Evolutionary conservation across 805 yeast species (phyloP).

Genomic region (Metschnikowia kofuensis): DNA sequence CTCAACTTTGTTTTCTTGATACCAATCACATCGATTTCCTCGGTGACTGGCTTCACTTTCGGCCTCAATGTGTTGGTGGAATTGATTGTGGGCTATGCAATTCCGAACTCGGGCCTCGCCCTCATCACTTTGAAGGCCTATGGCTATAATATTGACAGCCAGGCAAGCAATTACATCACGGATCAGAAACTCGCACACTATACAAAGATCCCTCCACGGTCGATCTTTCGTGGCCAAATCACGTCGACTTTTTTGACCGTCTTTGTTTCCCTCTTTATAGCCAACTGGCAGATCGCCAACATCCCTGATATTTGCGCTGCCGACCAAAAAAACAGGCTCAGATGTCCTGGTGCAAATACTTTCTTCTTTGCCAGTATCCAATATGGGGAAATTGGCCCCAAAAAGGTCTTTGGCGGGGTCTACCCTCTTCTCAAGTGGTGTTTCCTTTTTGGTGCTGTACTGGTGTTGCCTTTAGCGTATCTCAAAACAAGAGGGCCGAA

Average conservation of each 20-base stretch:
- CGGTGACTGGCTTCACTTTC: conserved; percentile 58
- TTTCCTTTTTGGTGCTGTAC: conserved; percentile 51
- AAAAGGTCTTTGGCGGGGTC: conserved; percentile 52
- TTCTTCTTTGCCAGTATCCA: conserved; percentile 51
- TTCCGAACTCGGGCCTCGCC: conserved; percentile 64
- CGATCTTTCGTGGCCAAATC: conserved; percentile 37
- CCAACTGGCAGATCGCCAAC: conserved; percentile 40
- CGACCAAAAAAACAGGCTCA: conserved; percentile 33
- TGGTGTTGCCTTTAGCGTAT: conserved; percentile 36
- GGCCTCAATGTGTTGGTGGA: conserved; percentile 64
- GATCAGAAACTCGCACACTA: conserved; percentile 29
- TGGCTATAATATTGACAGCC: conserved; percentile 59
- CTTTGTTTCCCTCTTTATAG: conserved; percentile 30
- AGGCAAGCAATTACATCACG: conserved; percentile 53
- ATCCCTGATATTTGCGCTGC: conserved; percentile 35
- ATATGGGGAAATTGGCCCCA: conserved; percentile 60
- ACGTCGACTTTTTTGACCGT: conserved; percentile 36
- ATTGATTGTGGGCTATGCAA: conserved; percentile 60
- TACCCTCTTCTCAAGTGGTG: conserved; percentile 57
- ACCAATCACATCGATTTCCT: conserved; percentile 60
- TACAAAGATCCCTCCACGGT: conserved; percentile 24
- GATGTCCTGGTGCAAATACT: conserved; percentile 47
- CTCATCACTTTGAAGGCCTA: conserved; percentile 53
- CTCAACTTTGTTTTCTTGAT: conserved; percentile 54
- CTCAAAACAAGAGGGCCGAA: conserved; percentile 37